A percentile compares a stretch with the other conserved stretches of the same genome.
These are phyloP conservation scores for Rhodamnia rubescens DNA, from an alignment of 345 rosid genomes.

Conservation along the genomic window DNA sequence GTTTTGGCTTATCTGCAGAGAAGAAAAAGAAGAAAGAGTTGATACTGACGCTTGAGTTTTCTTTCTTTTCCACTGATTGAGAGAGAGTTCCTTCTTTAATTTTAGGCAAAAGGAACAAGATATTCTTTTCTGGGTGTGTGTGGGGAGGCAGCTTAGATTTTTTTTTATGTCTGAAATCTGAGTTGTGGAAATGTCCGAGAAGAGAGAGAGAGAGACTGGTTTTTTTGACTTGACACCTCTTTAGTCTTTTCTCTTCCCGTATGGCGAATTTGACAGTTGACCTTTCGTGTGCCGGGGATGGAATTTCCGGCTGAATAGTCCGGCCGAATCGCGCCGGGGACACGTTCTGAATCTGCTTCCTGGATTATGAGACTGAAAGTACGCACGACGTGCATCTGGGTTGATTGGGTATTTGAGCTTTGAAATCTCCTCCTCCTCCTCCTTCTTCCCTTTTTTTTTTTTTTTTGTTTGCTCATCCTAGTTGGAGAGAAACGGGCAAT, in stretches of 20 bases:
- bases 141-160: neutral
- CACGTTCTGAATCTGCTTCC: neutral
- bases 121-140: neutral
- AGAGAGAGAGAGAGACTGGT: neutral
- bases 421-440: too few relatives aligned
- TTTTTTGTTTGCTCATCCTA: too few relatives aligned
- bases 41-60: neutral
- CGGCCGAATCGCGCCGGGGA: neutral
- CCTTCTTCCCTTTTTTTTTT: too few relatives aligned
- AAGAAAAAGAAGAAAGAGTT: neutral
- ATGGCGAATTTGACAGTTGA: neutral
- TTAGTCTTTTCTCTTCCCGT: neutral
- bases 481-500: too few relatives aligned
- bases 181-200: neutral
- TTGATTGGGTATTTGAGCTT: too few relatives aligned
- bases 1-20: neutral
- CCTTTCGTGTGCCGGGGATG: neutral
- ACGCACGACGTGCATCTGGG: too few relatives aligned
- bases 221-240: neutral
- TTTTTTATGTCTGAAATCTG: neutral
- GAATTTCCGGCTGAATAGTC: neutral
- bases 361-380: neutral
- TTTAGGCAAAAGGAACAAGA: neutral
- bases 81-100: neutral
- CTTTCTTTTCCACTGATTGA: neutral